phyloP scores from a whole-genome alignment of 352 stramenopile genomes.

The Phytophthora sansomeana region DNA sequence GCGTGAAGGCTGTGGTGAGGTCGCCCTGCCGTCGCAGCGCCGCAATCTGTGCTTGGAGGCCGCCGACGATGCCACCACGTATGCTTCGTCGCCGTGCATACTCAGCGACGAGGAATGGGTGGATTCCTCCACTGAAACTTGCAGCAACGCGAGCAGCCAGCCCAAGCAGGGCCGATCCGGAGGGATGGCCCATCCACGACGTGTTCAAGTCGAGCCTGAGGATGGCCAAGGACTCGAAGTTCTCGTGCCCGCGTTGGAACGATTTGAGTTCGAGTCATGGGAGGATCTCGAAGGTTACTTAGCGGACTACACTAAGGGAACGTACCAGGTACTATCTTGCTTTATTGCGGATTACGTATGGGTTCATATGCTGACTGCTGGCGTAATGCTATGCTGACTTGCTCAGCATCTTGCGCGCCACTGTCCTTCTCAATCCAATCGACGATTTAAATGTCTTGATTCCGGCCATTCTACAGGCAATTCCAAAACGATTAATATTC shows the following conservation, averaged over 20 bases:
- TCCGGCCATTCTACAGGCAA: too few species aligned
- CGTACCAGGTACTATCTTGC: constrained; percentile 18
- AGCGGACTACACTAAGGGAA: background rate
- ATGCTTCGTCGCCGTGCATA: background rate
- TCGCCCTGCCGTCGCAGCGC: background rate
- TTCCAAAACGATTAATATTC: too few species aligned
- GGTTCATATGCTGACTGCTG: too few species aligned
- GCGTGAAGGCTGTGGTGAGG: background rate
- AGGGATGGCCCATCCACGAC: background rate
- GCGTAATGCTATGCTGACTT: too few species aligned
- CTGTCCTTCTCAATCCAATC: too few species aligned
- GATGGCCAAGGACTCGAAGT: background rate
- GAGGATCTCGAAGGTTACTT: background rate
- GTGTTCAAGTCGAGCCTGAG: background rate
- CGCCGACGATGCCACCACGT: background rate
- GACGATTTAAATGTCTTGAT: too few species aligned
- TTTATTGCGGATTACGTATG: too few species aligned
- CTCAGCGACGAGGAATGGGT: background rate
- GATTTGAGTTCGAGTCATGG: constrained; percentile 8
- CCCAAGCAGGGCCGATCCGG: background rate
- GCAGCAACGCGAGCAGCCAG: background rate
- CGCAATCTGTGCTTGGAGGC: too few species aligned
- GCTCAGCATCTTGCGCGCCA: too few species aligned
- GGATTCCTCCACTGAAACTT: background rate
- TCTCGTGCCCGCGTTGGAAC: background rate